These are phyloP conservation scores for Pholiota microspora DNA, from an alignment of 768 basidiomycete genomes.

Conservation along the genomic window DNA sequence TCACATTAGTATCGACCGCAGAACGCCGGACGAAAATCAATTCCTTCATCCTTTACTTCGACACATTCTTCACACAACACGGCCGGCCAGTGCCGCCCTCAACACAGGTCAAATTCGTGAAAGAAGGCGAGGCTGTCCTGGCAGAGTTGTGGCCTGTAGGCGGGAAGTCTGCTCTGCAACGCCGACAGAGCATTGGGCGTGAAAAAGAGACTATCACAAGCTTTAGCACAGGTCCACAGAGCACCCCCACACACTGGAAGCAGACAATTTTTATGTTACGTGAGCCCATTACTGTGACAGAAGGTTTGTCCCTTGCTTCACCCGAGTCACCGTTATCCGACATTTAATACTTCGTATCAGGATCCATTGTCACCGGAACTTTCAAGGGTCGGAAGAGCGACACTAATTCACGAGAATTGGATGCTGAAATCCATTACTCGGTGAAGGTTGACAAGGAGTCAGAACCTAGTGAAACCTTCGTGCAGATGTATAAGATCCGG, in stretches of 20 bases:
- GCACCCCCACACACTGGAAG: constrained; percentile 94
- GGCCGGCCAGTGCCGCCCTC: constrained; percentile 52
- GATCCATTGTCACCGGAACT: constrained; percentile 70
- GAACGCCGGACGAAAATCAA: constrained; percentile 63
- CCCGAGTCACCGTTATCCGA: not conserved
- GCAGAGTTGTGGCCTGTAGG: constrained; percentile 83
- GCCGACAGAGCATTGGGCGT: constrained; percentile 56
- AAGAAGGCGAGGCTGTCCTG: constrained; percentile 58
- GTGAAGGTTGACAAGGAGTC: constrained; percentile 41
- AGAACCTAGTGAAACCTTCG: constrained; percentile 40
- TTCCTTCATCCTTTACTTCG: constrained; percentile 90
- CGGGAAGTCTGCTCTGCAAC: constrained; percentile 56
- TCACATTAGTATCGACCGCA: constrained; percentile 67
- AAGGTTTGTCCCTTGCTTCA: constrained; percentile 49
- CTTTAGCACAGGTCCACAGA: constrained; percentile 90
- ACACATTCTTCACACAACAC: constrained; percentile 79
- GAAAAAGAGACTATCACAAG: constrained; percentile 55
- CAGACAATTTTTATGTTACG: constrained; percentile 88
- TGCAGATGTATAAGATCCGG: constrained; percentile 80
- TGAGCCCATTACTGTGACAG: constrained; percentile 71
- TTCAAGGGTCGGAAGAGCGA: constrained; percentile 83
- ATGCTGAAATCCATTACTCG: constrained; percentile 87
- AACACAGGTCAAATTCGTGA: constrained; percentile 52
- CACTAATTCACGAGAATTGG: constrained; percentile 81
- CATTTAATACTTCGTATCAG: constrained; percentile 34